Conservation (phyloP, 495 filamentous ascomycete genomes). For the Neurospora sp. region DNA sequence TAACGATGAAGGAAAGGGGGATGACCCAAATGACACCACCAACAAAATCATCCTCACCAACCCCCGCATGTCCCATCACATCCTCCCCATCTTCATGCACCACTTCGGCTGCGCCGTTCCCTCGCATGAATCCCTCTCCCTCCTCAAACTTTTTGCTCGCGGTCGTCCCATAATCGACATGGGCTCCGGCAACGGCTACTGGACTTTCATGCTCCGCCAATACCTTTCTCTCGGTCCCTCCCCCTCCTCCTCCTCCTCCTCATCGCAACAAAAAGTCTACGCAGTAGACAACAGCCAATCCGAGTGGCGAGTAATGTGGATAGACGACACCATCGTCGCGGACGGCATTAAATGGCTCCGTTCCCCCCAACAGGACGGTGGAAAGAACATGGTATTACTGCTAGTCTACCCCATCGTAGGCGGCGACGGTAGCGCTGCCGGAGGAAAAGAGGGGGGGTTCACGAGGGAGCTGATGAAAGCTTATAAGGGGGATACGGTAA, state of each 20-base stretch:
- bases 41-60: conserved; percentile 8
- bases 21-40: too few relatives aligned
- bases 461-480: conserved; percentile 40
- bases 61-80: conserved; percentile 38
- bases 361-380: too few relatives aligned
- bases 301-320: conserved; percentile 48
- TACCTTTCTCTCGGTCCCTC: conserved; percentile 25
- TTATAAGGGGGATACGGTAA: conserved; percentile 47
- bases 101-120: conserved; percentile 57
- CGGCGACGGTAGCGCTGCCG: conserved; percentile 18
- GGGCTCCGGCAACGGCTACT: conserved; percentile 53
- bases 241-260: not conserved
- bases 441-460: conserved; percentile 32
- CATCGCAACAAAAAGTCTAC: not conserved
- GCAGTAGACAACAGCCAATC: conserved; percentile 45
- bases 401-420: conserved; percentile 54
- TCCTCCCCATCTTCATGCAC: conserved; percentile 55
- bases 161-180: conserved; percentile 33
- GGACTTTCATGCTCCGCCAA: conserved; percentile 47
- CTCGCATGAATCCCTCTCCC: conserved; percentile 40
- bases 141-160: conserved; percentile 35
- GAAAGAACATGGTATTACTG: conserved; percentile 31
- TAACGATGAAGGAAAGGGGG: not conserved
- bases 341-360: conserved; percentile 26
- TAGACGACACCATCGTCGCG: conserved; percentile 41